Base-by-base conservation (phyloP, 2,329 filamentous ascomycete genomes). In the Claviceps cyperi region DNA sequence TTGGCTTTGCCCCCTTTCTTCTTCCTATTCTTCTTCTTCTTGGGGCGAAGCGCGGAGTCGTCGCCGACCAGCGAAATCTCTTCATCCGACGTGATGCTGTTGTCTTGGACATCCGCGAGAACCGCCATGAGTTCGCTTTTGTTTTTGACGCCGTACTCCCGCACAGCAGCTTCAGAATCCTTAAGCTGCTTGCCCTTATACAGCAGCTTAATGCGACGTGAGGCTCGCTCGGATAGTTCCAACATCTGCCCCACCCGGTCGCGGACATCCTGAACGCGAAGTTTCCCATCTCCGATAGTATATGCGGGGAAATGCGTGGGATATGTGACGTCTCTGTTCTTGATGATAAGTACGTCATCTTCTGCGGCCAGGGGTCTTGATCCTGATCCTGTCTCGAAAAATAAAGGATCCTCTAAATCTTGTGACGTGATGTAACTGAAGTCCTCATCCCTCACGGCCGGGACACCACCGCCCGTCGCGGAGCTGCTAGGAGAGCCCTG, bases 401-500 rank as follows among this genome's bases (percentile, higher is more conserved):
- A 57, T 53, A 61, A 65, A 24, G 64, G 64, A 37, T 69, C 65
- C 53, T 78, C 73, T 39, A 89, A 65, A 59, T 90, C 84, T 59
- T 86, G 79, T 28, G 81, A 81, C n/a, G 84, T 88, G 61, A 90
- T 89, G 69, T 91, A 90, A 62, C 80, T 83, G 64, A 81, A 91
- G 68, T 90, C 85, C 36, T 83, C 78, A 57, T 88, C 83, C 58
- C 79, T 84, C 52, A 90, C 81, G 55, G 80, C 74, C 35, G 80
- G 77, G 9, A 74, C 66, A 41, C 72, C 69, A 43, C 72, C 69
- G 44, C 69, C 69, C 38, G 68, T 64, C 52, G 67, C 60, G 36
- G 75, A 74, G 51, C 65, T 65, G 57, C 73, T 78, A n/a, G 75
- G 74, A 46, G 75, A 78, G 53, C 77, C 60, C 51, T 67, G 67